Evolutionary conservation across 768 basidiomycete genomes (phyloP).

Genomic region (Asterophora lycoperdoides): DNA sequence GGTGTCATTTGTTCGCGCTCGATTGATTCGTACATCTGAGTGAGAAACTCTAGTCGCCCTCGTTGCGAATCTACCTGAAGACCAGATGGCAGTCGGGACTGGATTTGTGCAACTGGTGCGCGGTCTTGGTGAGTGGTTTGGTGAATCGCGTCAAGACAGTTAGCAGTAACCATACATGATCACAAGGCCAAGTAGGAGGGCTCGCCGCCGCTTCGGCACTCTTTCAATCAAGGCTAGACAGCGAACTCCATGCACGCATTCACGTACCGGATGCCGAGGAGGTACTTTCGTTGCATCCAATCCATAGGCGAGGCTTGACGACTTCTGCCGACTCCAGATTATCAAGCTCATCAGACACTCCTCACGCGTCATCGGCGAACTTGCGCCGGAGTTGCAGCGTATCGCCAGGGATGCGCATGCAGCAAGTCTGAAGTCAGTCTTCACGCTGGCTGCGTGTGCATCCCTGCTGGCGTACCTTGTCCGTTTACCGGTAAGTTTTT

Average conservation of each 20-base stretch:
- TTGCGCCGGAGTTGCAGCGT: slow-evolving; percentile 44
- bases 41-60: slow-evolving; percentile 42
- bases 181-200: slow-evolving; percentile 53
- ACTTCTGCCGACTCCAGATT: slow-evolving; percentile 28
- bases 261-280: slow-evolving; percentile 39
- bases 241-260: slow-evolving; percentile 43
- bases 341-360: slow-evolving; percentile 53
- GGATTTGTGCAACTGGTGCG: slow-evolving; percentile 59
- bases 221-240: slow-evolving; percentile 49
- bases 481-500: slow-evolving; percentile 44
- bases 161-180: not conserved
- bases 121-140: slow-evolving; percentile 40
- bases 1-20: slow-evolving; percentile 10
- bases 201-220: slow-evolving; percentile 56
- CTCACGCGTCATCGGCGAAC: slow-evolving; percentile 39
- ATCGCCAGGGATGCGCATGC: slow-evolving; percentile 54
- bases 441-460: slow-evolving; percentile 46
- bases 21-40: not conserved
- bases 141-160: not conserved
- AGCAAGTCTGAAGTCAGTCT: slow-evolving; percentile 46
- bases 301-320: no score
- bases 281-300: slow-evolving; percentile 22
- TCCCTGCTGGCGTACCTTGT: slow-evolving; percentile 47
- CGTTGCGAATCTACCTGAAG: slow-evolving; percentile 50
- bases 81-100: slow-evolving; percentile 52